A percentile compares a stretch with the other conserved stretches of the same genome.
Evolutionary conservation across 805 yeast species (phyloP).

Genomic region (Candida rishiriensis): DNA sequence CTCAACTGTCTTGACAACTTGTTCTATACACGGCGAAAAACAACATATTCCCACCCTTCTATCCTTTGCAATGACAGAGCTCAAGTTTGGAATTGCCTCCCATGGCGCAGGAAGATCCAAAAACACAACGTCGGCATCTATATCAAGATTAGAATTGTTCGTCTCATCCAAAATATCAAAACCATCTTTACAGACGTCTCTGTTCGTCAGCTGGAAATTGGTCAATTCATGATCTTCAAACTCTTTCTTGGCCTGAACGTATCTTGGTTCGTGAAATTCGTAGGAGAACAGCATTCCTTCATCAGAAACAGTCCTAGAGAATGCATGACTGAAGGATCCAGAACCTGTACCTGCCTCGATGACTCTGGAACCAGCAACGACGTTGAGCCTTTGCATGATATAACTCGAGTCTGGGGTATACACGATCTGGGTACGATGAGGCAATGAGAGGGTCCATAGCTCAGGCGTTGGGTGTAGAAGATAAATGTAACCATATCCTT

Average conservation of each 20-base stretch:
- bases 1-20: conserved; percentile 81
- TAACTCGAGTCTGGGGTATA: conserved; percentile 94
- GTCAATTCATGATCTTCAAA: conserved; percentile 66
- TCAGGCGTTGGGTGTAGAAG: conserved; percentile 91
- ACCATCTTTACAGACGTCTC: conserved; percentile 91
- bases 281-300: conserved; percentile 71
- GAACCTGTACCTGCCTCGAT: conserved; percentile 99
- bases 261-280: conserved; percentile 89
- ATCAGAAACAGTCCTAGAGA: conserved; percentile 69
- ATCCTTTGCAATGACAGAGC: conserved; percentile 48
- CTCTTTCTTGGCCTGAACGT: conserved; percentile 71
- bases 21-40: conserved; percentile 97
- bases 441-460: conserved; percentile 91
- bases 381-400: conserved; percentile 75
- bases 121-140: conserved; percentile 74
- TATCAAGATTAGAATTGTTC: conserved; percentile 21
- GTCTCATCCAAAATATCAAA: conserved; percentile 47
- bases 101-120: conserved; percentile 96
- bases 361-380: conserved; percentile 70
- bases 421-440: conserved; percentile 97
- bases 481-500: conserved; percentile 82
- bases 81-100: conserved; percentile 82
- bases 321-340: conserved; percentile 90
- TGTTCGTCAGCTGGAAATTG: conserved; percentile 65
- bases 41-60: conserved; percentile 76